phyloP scores from a whole-genome alignment of 345 rosid species.

The Clausena lansium region DNA sequence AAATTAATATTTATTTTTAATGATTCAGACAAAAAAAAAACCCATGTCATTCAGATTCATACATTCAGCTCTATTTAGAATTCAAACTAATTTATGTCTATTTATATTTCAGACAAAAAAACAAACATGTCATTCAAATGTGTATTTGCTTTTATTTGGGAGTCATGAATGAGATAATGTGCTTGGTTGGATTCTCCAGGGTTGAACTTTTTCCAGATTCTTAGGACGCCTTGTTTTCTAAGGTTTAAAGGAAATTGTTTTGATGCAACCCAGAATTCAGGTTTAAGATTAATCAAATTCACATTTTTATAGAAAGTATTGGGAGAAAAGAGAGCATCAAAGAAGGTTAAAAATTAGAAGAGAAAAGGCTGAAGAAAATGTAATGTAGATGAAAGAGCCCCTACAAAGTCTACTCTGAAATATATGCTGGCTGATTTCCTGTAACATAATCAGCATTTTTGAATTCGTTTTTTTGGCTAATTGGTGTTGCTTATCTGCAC shows the following conservation, averaged over 20 bases:
- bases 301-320: neutral
- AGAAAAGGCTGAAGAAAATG: neutral
- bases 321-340: neutral
- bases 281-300: neutral
- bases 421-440: neutral
- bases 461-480: neutral
- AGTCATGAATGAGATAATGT: neutral
- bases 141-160: too few species aligned
- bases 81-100: too few species aligned
- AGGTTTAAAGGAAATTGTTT: neutral
- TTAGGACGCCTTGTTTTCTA: neutral
- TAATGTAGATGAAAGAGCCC: neutral
- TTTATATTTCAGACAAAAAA: too few species aligned
- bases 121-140: too few species aligned
- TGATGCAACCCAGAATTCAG: neutral
- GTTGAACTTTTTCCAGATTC: neutral
- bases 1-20: too few species aligned
- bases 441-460: neutral
- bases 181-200: neutral
- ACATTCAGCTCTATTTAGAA: too few species aligned
- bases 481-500: neutral
- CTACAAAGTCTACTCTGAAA: neutral
- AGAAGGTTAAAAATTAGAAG: neutral
- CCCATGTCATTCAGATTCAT: too few species aligned
- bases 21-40: too few species aligned